Percentiles rank a stretch among this genome's conserved stretches.
Conservation (phyloP, 2,329 filamentous ascomycete genomes). For the Sporothrix brunneoviolacea region DNA sequence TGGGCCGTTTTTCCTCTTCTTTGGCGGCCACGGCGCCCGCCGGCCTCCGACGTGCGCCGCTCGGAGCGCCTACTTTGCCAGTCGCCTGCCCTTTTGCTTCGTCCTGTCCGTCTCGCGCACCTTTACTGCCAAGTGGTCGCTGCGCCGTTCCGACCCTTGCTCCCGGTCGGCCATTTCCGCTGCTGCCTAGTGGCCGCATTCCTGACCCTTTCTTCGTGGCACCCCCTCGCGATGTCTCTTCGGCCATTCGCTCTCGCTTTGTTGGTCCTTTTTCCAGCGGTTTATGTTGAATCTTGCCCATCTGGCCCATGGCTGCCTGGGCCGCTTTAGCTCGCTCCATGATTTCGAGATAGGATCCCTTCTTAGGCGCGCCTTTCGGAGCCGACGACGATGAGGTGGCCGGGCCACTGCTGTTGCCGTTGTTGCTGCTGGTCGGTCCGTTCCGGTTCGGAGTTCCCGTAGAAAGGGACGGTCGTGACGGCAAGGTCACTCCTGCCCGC, state of each 20-base stretch:
- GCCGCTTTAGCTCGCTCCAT: conserved; percentile 64
- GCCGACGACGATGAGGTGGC: neutral
- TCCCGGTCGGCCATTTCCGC: neutral
- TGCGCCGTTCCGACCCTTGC: neutral
- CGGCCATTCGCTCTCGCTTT: conserved; percentile 38
- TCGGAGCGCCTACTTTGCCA: neutral
- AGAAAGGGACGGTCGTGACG: neutral
- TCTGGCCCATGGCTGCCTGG: conserved; percentile 52
- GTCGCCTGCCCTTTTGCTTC: neutral
- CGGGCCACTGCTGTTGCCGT: neutral
- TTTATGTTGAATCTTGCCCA: conserved; percentile 70
- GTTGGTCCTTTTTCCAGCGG: conserved; percentile 57
- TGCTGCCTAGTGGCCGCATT: neutral
- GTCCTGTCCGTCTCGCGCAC: neutral
- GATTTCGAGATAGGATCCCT: conserved; percentile 68
- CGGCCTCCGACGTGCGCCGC: neutral
- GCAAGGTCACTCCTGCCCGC: neutral
- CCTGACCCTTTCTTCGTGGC: conserved; percentile 1
- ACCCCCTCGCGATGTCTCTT: conserved; percentile 5
- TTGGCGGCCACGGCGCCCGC: conserved; percentile 17
- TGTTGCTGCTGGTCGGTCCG: conserved; percentile 16
- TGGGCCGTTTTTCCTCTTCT: conserved; percentile 49
- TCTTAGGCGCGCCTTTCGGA: conserved; percentile 52
- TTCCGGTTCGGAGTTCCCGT: neutral
- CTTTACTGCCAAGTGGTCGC: conserved; percentile 4